Conservation (phyloP, 768 basidiomycete species). For the Gloeopeniophorella convolvens region DNA sequence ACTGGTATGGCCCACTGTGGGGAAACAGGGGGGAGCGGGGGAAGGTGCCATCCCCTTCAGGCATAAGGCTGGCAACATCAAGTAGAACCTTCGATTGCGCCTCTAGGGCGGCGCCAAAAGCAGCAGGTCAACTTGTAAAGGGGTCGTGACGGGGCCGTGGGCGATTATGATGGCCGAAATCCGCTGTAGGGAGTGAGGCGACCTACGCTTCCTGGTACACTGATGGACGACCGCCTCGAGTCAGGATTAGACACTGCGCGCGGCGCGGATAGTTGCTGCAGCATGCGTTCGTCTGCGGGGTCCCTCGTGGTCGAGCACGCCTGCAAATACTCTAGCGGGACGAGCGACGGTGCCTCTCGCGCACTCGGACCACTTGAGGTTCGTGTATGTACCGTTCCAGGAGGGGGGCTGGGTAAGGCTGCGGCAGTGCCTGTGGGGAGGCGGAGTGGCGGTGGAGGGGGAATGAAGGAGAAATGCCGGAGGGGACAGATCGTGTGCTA, state of each 20-base stretch:
- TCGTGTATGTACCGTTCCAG: neutral
- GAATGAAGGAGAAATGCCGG: neutral
- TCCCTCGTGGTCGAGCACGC: conserved; percentile 7
- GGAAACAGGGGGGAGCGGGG: no score
- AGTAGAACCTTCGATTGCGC: neutral
- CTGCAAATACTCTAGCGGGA: conserved; percentile 19
- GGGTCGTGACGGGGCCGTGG: neutral
- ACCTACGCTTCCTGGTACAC: neutral
- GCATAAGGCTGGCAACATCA: neutral
- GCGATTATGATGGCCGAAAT: neutral
- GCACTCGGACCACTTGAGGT: neutral
- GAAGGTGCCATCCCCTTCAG: neutral
- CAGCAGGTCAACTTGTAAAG: neutral
- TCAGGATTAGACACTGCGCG: conserved; percentile 5
- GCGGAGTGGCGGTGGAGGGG: neutral
- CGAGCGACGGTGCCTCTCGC: conserved; percentile 8
- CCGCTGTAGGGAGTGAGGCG: conserved; percentile 3
- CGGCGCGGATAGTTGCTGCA: conserved; percentile 15
- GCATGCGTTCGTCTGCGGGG: conserved; percentile 12
- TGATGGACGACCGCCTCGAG: neutral
- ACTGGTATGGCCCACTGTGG: neutral
- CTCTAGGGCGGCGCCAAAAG: neutral
- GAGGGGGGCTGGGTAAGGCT: neutral
- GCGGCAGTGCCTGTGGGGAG: neutral
- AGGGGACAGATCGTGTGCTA: neutral